Base-by-base conservation (phyloP, 2,329 filamentous ascomycete genomes). In the Rhynchosporium agropyri region DNA sequence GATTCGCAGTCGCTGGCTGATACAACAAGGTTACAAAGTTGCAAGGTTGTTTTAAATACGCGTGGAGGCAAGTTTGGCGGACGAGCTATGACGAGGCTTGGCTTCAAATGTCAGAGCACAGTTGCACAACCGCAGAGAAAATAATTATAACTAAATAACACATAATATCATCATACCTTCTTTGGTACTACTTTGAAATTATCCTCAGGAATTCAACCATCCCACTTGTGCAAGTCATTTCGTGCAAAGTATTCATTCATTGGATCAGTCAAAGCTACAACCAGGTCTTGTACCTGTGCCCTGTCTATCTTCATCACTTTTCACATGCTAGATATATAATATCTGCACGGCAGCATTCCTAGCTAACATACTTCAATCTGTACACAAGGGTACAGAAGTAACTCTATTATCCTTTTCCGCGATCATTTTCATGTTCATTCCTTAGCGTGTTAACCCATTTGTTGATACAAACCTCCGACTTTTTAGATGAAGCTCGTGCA, bases 31-130 rank as follows among this genome's bases (percentile, higher is more conserved):
- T 5, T 36, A 36, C 33, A 36, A 36, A 10, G 33, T 36, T 36
- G 33, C 9, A 20, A 20, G 20, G 33, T 36, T 36, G 33, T 36
- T 5, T 36, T 36, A 10, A 20, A 59, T 59, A 58, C 36, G 49
- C 29, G 13, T 51, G 49, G 49, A 29, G 50, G 50, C 50, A 53
- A 53, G 50, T 26, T 53, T 38, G 15, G 50, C 53, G 49, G 50
- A n/a, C 31, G 53, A 38, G 20, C 20, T 38, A 56, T 56, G 53
- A 43, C 53, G 53, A 56, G 43, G 53, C 53, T 56, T 33, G 29
- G 38, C 10, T 42, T 20, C 20, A 20, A 20, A 20, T 20, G 20
- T 20, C 1, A 20, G 20, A 20, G 20, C 20, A 20, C 20, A 20
- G 20, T 20, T 20, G 1, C 20, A 20, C 20, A 20, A 20, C 20